phyloP scores from a whole-genome alignment of 306 rosid species.

The Purshia tridentata region DNA sequence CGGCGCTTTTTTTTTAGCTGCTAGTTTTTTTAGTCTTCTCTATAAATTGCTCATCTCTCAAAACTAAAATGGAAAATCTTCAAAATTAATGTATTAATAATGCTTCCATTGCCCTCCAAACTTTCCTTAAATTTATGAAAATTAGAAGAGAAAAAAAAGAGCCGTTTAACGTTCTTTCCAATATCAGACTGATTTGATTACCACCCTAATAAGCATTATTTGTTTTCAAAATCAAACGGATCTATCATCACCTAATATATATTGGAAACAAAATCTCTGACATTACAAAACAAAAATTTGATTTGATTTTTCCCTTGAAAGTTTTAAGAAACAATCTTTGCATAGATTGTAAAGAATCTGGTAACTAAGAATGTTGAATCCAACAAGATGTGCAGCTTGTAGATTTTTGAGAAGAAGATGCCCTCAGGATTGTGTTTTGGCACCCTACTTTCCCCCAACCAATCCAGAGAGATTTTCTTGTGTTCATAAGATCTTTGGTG shows the following conservation, averaged over 20 bases:
- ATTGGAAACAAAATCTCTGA: background rate
- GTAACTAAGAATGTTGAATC: background rate
- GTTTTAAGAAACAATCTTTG: background rate
- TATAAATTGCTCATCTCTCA: no score
- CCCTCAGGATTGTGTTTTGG: slow-evolving; percentile 7
- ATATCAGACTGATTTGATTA: background rate
- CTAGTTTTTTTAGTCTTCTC: no score
- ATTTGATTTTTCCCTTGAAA: background rate
- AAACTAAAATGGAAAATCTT: background rate
- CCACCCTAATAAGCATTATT: background rate
- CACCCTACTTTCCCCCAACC: background rate
- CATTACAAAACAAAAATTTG: background rate
- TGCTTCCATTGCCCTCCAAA: background rate
- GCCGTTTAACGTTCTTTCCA: slow-evolving; percentile 1
- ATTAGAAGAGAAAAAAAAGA: background rate
- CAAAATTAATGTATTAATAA: background rate
- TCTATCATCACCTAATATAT: background rate
- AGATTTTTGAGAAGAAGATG: slow-evolving; percentile 6
- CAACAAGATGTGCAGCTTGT: slow-evolving; percentile 7
- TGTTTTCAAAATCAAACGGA: slow-evolving; percentile 9
- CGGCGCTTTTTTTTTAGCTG: background rate
- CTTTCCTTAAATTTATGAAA: background rate
- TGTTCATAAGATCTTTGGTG: slow-evolving; percentile 12
- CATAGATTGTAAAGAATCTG: background rate
- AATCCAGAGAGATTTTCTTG: slow-evolving; percentile 8